Evolutionary conservation across 345 rosid species (phyloP).

Genomic region (Eucalyptus pauciflora): DNA sequence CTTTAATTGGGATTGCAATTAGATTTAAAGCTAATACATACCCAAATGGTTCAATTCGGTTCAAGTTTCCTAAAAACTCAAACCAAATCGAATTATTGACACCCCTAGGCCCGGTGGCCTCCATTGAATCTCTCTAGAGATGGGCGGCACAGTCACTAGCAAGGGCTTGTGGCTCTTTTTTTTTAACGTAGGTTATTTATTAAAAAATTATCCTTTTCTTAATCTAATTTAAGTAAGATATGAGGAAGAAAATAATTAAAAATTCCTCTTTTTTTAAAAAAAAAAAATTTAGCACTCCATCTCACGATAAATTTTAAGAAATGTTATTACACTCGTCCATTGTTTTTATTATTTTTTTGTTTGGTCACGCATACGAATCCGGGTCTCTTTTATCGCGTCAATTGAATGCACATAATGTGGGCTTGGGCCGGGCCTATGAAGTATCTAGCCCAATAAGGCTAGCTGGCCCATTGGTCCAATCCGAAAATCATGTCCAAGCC

Average conservation of each 20-base stretch:
- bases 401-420: background rate
- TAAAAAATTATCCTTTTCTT: background rate
- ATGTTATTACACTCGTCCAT: background rate
- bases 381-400: background rate
- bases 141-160: rapidly evolving
- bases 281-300: background rate
- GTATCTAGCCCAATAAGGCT: background rate
- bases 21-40: too few species aligned
- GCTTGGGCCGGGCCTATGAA: background rate
- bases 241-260: too few species aligned
- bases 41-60: too few species aligned
- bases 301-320: rapidly evolving
- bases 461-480: background rate
- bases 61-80: too few species aligned
- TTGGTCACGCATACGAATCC: background rate
- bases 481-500: background rate
- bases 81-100: too few species aligned
- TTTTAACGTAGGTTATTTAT: rapidly evolving
- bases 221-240: background rate
- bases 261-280: too few species aligned
- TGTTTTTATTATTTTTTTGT: background rate
- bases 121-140: rapidly evolving
- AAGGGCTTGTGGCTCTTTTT: background rate
- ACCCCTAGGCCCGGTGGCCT: rapidly evolving
- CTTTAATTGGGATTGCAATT: background rate